A percentile compares a stretch with the other conserved stretches of the same genome.
Evolutionary conservation across 2,329 filamentous ascomycete genomes (phyloP).

Genomic region (Penicillium sp.): DNA sequence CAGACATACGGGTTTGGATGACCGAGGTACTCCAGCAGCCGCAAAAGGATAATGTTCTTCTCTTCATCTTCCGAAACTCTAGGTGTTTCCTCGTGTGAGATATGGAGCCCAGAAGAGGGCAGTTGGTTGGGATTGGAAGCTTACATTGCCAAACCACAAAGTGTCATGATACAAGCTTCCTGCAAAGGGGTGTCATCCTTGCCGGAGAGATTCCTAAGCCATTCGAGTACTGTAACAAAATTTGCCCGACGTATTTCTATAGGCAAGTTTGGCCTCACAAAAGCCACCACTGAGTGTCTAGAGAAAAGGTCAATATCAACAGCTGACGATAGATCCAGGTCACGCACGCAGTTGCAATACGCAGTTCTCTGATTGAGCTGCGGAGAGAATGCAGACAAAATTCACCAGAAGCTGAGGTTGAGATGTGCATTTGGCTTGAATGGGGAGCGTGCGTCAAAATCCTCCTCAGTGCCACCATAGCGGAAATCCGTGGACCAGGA

Average conservation of each 20-base stretch:
- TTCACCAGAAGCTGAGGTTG: slow-evolving; percentile 68
- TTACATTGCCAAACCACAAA: slow-evolving; percentile 78
- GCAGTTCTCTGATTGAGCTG: slow-evolving; percentile 81
- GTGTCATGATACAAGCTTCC: slow-evolving; percentile 82
- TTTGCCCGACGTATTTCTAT: slow-evolving; percentile 60
- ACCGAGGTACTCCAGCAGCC: slow-evolving; percentile 83
- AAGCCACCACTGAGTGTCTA: slow-evolving; percentile 66
- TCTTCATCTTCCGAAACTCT: slow-evolving; percentile 76
- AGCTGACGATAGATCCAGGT: neutral
- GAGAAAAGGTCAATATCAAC: slow-evolving; percentile 10
- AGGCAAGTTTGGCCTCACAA: slow-evolving; percentile 57
- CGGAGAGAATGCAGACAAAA: slow-evolving; percentile 80
- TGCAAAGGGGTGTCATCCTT: slow-evolving; percentile 67
- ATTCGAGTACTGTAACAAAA: slow-evolving; percentile 67
- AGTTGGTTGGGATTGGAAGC: slow-evolving; percentile 16
- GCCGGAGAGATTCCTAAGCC: slow-evolving; percentile 71
- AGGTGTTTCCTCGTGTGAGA: slow-evolving; percentile 1
- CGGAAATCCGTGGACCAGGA: slow-evolving; percentile 65
- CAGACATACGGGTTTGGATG: slow-evolving; percentile 78
- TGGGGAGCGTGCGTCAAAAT: slow-evolving; percentile 68
- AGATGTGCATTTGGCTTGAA: slow-evolving; percentile 64
- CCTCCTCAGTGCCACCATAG: slow-evolving; percentile 70
- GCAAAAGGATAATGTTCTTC: slow-evolving; percentile 80
- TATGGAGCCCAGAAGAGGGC: no score
- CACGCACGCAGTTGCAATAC: slow-evolving; percentile 71